Conservation (phyloP, 805 yeast species). For the Saccharomycopsis capsularis region DNA sequence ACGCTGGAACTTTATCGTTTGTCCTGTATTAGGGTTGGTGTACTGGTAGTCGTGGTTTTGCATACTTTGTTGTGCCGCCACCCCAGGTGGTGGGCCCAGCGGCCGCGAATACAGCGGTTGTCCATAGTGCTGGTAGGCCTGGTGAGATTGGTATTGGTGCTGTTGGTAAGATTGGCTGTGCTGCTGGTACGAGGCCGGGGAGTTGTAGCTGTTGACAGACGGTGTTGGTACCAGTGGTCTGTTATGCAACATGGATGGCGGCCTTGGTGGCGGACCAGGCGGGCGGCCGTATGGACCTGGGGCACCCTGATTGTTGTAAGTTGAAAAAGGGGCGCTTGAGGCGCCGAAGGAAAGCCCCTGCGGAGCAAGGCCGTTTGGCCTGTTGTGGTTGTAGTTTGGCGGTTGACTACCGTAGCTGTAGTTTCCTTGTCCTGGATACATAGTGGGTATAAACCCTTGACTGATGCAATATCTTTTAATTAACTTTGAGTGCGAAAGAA, state of each 20-base stretch:
- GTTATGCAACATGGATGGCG: not conserved
- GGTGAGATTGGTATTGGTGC: too few species aligned
- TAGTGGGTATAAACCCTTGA: too few species aligned
- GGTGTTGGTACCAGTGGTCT: not conserved
- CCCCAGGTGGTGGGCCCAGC: constrained; percentile 8
- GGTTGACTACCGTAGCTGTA: constrained; percentile 1
- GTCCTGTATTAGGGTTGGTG: constrained; percentile 7
- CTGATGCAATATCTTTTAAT: too few species aligned
- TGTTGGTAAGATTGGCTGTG: too few species aligned
- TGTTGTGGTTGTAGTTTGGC: not conserved
- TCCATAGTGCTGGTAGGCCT: not conserved
- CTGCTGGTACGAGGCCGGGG: too few species aligned
- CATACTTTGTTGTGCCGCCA: constrained; percentile 1
- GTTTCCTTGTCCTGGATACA: constrained; percentile 10
- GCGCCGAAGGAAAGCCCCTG: not conserved
- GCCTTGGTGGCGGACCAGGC: constrained; percentile 5
- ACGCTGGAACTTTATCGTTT: constrained; percentile 2
- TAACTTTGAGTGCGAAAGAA: too few species aligned
- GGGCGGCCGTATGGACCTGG: not conserved
- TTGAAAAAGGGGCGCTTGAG: not conserved
- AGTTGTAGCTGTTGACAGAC: not conserved
- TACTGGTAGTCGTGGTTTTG: constrained; percentile 1
- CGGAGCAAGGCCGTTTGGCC: not conserved
- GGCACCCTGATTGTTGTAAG: too few species aligned
- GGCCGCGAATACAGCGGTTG: constrained; percentile 2